Conservation (phyloP, 495 filamentous ascomycete species). For the Immersiella caudata region DNA sequence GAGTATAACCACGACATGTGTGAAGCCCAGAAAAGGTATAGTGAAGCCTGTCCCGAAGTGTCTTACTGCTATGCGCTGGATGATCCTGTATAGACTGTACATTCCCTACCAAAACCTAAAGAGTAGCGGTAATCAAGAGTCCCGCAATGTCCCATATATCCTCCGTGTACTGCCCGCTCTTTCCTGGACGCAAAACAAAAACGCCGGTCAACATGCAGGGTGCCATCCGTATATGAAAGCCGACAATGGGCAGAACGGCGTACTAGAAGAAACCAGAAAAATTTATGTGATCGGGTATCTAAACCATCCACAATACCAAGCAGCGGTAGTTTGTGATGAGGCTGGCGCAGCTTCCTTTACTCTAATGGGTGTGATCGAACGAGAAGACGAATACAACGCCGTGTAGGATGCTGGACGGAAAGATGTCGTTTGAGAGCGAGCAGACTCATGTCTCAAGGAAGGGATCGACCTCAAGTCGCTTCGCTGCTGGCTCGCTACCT, state of each 20-base stretch:
- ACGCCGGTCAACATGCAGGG: not conserved
- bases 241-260: too few relatives aligned
- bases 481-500: constrained; percentile 45
- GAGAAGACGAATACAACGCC: not conserved
- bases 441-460: constrained; percentile 26
- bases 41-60: too few relatives aligned
- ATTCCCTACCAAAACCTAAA: not conserved
- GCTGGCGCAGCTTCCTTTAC: too few relatives aligned
- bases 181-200: not conserved
- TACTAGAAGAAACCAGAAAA: constrained; percentile 7
- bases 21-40: too few relatives aligned
- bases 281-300: constrained; percentile 20
- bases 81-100: not conserved
- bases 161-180: not conserved
- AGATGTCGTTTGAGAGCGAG: not conserved
- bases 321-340: not conserved
- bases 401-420: not conserved
- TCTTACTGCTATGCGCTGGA: not conserved
- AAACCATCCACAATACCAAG: constrained; percentile 1
- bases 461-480: constrained; percentile 51
- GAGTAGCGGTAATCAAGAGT: not conserved
- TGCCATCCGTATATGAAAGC: constrained; percentile 1
- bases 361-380: not conserved
- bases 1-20: too few relatives aligned
- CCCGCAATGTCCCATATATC: not conserved